These are phyloP conservation scores for Xylariaceae sp. DNA, from an alignment of 2,329 filamentous ascomycete genomes.

Conservation along the genomic window DNA sequence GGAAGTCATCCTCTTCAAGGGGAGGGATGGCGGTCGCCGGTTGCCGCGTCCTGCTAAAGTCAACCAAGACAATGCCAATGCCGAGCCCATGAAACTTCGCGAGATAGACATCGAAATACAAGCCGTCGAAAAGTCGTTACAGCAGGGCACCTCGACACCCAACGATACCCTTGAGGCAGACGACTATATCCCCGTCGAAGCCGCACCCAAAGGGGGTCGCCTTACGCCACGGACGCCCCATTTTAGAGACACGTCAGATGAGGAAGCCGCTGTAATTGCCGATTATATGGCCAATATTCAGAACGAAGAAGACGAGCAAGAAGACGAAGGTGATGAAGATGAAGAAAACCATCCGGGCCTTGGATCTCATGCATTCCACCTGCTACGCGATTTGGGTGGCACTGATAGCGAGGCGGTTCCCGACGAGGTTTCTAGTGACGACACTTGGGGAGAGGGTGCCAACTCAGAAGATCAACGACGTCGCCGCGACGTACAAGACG, in stretches of 20 bases:
- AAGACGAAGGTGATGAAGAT: slow-evolving; percentile 35
- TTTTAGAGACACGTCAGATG: slow-evolving; percentile 30
- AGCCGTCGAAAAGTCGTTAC: slow-evolving; percentile 31
- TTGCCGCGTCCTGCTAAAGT: slow-evolving; percentile 13
- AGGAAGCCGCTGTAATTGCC: slow-evolving; percentile 61
- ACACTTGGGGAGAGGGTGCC: slow-evolving; percentile 41
- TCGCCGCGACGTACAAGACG: slow-evolving; percentile 52
- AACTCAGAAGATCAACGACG: slow-evolving; percentile 38
- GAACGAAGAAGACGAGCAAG: slow-evolving; percentile 41
- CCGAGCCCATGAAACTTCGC: slow-evolving; percentile 19
- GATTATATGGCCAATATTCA: slow-evolving; percentile 74
- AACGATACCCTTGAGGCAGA: slow-evolving; percentile 20
- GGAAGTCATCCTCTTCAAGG: slow-evolving; percentile 71
- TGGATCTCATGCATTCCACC: slow-evolving; percentile 32
- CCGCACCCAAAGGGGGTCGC: slow-evolving; percentile 26
- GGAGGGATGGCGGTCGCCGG: slow-evolving; percentile 45
- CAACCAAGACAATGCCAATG: slow-evolving; percentile 1
- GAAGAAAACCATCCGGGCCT: slow-evolving; percentile 24
- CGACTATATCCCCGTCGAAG: slow-evolving; percentile 28
- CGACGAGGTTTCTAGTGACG: slow-evolving; percentile 25
- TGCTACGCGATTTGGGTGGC: slow-evolving; percentile 47
- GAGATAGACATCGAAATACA: slow-evolving; percentile 40
- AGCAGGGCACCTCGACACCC: neutral
- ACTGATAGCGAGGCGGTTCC: slow-evolving; percentile 44
- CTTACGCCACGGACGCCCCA: slow-evolving; percentile 1